Evolutionary conservation across 805 yeast genomes (phyloP).

Genomic region (Spathaspora boniae): DNA sequence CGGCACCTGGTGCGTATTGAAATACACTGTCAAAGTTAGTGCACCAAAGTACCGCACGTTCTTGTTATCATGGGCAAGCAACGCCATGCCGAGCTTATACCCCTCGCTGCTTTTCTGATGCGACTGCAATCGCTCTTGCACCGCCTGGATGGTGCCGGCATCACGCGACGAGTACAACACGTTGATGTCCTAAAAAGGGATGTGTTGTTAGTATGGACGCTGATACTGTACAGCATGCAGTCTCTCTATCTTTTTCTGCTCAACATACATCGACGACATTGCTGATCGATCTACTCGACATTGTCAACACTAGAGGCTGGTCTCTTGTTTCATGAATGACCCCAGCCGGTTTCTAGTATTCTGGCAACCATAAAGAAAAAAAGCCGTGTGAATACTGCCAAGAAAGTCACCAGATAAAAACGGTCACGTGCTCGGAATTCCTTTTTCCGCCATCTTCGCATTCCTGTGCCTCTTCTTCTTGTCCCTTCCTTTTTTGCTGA

Average conservation of each 20-base stretch:
- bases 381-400: too few relatives aligned
- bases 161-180: constrained; percentile 40
- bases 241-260: too few relatives aligned
- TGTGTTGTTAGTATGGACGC: constrained; percentile 9
- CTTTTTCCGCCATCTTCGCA: too few relatives aligned
- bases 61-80: constrained; percentile 40
- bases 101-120: constrained; percentile 59
- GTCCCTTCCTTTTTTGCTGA: background rate
- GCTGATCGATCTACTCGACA: too few relatives aligned
- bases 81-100: constrained; percentile 50
- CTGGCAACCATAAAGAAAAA: too few relatives aligned
- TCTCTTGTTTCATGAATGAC: too few relatives aligned
- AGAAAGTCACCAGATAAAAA: too few relatives aligned
- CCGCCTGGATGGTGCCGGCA: constrained; percentile 33
- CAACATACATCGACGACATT: too few relatives aligned
- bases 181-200: constrained; percentile 32
- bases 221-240: background rate
- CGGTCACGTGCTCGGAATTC: too few relatives aligned
- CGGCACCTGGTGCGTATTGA: constrained; percentile 31
- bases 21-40: constrained; percentile 64
- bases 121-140: constrained; percentile 55
- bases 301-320: background rate
- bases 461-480: too few relatives aligned
- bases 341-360: too few relatives aligned
- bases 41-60: constrained; percentile 78